phyloP scores from a whole-genome alignment of 2,329 filamentous ascomycete genomes.

The Davidsoniella virescens region DNA sequence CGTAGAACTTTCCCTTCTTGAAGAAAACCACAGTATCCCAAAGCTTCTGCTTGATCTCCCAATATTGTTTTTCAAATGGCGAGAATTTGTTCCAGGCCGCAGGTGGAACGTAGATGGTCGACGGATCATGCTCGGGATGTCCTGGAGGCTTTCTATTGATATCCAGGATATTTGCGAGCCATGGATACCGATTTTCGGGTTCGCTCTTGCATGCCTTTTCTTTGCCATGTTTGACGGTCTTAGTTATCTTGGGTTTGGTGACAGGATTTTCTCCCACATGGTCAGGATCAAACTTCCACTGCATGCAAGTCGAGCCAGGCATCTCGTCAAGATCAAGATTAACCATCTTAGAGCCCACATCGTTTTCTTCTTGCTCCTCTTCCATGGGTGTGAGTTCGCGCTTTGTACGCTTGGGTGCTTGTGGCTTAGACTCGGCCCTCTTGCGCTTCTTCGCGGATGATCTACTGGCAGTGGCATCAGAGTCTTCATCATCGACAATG shows the following conservation, averaged over 20 bases:
- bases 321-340: slow-evolving; percentile 35
- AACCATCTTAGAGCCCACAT: slow-evolving; percentile 29
- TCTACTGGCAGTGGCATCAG: slow-evolving; percentile 41
- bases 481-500: slow-evolving; percentile 73
- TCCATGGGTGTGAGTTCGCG: slow-evolving; percentile 19
- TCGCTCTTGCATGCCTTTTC: slow-evolving; percentile 66
- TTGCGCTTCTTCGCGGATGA: slow-evolving; percentile 56
- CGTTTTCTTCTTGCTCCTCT: slow-evolving; percentile 25
- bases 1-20: slow-evolving; percentile 99
- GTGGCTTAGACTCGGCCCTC: slow-evolving; percentile 35
- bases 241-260: slow-evolving; percentile 13
- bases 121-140: slow-evolving; percentile 79
- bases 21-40: slow-evolving; percentile 98
- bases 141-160: slow-evolving; percentile 63
- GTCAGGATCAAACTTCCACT: slow-evolving; percentile 56
- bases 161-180: slow-evolving; percentile 75
- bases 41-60: slow-evolving; percentile 96
- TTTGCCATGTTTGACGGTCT: slow-evolving; percentile 25
- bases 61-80: slow-evolving; percentile 94
- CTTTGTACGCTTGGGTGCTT: slow-evolving; percentile 44
- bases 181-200: slow-evolving; percentile 72
- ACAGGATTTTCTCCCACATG: slow-evolving; percentile 20
- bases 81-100: slow-evolving; percentile 69
- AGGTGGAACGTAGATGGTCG: slow-evolving; percentile 80
- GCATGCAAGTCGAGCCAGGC: slow-evolving; percentile 24